Percentiles rank a stretch among this genome's conserved stretches.
Evolutionary conservation across 1,139 yeast genomes (phyloP).

Genomic region (Arxiozyma slooffiae): DNA sequence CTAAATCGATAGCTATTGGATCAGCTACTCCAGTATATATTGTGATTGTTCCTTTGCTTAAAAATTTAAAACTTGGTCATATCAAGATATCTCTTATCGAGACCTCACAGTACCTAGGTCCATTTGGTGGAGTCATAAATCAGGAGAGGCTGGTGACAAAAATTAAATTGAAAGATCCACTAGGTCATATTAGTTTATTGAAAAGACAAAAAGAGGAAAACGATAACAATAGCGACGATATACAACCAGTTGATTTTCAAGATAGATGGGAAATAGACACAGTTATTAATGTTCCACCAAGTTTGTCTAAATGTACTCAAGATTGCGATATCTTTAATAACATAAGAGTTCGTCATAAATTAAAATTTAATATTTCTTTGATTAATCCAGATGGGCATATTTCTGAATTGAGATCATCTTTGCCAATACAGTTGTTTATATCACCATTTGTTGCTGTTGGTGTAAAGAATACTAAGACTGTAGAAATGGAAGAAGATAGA

Average conservation of each 20-base stretch:
- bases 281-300: constrained; percentile 55
- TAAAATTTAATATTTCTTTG: constrained; percentile 48
- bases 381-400: constrained; percentile 54
- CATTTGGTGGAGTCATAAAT: constrained; percentile 39
- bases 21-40: constrained; percentile 63
- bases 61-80: constrained; percentile 70
- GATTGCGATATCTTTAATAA: constrained; percentile 59
- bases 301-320: constrained; percentile 69
- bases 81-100: constrained; percentile 61
- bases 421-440: constrained; percentile 52
- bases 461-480: constrained; percentile 37
- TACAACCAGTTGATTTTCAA: constrained; percentile 21
- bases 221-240: constrained; percentile 1
- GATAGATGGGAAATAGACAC: constrained; percentile 76
- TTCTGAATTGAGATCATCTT: constrained; percentile 60
- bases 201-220: constrained; percentile 5
- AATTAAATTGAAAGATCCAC: constrained; percentile 37
- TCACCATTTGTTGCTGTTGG: constrained; percentile 73
- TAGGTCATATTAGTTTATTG: constrained; percentile 16
- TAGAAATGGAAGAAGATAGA: constrained; percentile 9
- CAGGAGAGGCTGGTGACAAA: constrained; percentile 52
- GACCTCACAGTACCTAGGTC: constrained; percentile 52
- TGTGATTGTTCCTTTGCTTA: constrained; percentile 65
- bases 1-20: constrained; percentile 86
- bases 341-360: constrained; percentile 53